These are phyloP conservation scores for Syzygium oleosum DNA, from an alignment of 345 rosid genomes.

Conservation along the genomic window DNA sequence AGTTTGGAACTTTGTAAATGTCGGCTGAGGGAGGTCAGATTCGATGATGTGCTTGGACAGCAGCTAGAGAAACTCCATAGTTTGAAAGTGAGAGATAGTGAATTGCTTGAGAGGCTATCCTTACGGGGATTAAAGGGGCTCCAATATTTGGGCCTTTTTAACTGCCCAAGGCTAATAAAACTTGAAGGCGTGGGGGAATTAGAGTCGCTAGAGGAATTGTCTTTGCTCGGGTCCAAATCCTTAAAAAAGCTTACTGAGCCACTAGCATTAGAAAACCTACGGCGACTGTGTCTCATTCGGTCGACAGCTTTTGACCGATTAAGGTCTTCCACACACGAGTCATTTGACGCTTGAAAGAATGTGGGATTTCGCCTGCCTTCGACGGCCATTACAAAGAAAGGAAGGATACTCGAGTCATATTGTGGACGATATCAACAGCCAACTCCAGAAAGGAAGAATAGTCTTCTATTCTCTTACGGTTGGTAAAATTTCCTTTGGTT, in stretches of 20 bases:
- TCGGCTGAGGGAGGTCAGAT: background rate
- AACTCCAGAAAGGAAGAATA: background rate
- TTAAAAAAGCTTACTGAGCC: background rate
- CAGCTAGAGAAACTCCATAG: background rate
- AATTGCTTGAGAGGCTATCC: background rate
- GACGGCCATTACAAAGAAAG: too few species aligned
- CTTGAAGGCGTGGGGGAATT: background rate
- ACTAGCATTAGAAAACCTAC: background rate
- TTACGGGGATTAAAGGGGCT: background rate
- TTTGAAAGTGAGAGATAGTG: accelerated
- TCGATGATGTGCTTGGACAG: background rate
- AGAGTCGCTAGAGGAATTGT: accelerated
- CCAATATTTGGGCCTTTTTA: accelerated
- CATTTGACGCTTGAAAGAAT: background rate
- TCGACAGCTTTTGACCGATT: background rate
- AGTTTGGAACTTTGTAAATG: accelerated
- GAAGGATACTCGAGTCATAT: background rate
- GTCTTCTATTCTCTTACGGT: background rate
- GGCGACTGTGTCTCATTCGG: accelerated
- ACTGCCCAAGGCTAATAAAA: background rate
- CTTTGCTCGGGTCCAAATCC: accelerated
- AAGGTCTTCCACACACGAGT: background rate
- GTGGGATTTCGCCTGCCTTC: too few species aligned
- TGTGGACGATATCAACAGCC: background rate
- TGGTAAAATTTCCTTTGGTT: background rate